phyloP scores from a whole-genome alignment of 2,329 filamentous ascomycete genomes.

The Hypocreales sp. region DNA sequence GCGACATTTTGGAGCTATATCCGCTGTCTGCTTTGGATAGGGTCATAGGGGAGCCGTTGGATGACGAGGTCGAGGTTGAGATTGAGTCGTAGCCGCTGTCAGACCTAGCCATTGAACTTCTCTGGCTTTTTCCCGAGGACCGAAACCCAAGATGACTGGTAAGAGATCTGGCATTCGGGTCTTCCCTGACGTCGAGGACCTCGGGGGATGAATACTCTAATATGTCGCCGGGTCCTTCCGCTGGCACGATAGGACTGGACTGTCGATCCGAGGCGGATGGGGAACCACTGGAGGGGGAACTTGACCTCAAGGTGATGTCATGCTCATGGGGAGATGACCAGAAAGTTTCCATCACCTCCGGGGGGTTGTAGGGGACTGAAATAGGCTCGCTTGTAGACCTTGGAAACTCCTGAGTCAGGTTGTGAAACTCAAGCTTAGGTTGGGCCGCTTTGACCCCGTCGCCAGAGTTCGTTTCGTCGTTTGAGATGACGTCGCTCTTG shows the following conservation, averaged over 20 bases:
- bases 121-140: constrained; percentile 1
- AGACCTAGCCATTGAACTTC: constrained; percentile 11
- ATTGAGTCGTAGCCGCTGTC: constrained; percentile 36
- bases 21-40: constrained; percentile 45
- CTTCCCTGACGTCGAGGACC: constrained; percentile 23
- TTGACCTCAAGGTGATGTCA: too few relatives aligned
- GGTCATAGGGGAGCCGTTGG: constrained; percentile 24
- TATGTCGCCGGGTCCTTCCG: background rate
- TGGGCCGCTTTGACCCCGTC: too few relatives aligned
- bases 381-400: too few relatives aligned
- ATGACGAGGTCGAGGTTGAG: constrained; percentile 24
- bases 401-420: too few relatives aligned
- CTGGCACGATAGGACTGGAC: background rate
- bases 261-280: background rate
- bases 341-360: too few relatives aligned
- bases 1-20: constrained; percentile 44
- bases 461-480: too few relatives aligned
- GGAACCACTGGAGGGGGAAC: too few relatives aligned
- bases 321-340: too few relatives aligned
- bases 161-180: constrained; percentile 26
- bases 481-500: too few relatives aligned
- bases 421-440: too few relatives aligned
- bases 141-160: constrained; percentile 1
- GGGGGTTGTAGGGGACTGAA: too few relatives aligned
- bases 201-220: constrained; percentile 15